phyloP scores from a whole-genome alignment of 148 eudicot genomes.

The Nepenthes gracilis region DNA sequence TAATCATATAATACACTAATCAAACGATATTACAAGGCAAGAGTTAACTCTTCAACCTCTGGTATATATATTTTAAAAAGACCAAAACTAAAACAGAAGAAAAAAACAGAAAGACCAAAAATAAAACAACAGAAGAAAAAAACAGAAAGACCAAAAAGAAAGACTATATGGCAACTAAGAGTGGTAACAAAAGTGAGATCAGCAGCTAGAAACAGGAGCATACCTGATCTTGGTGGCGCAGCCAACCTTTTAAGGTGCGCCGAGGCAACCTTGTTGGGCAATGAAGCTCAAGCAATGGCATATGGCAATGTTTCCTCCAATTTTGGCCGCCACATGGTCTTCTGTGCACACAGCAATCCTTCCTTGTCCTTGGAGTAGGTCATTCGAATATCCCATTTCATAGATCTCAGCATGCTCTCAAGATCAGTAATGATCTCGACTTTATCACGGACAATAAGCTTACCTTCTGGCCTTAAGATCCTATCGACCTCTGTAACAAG shows the following conservation, averaged over 20 bases:
- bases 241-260: background rate
- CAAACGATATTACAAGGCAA: background rate
- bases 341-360: conserved; percentile 13
- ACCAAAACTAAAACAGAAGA: background rate
- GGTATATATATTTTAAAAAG: background rate
- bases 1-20: background rate
- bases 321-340: conserved; percentile 13
- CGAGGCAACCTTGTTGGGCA: background rate
- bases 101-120: background rate
- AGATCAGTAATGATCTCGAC: conserved; percentile 8
- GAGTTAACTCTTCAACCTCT: background rate
- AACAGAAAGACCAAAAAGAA: background rate
- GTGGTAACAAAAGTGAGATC: background rate
- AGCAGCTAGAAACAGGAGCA: background rate
- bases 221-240: background rate
- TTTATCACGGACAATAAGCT: conserved; percentile 8
- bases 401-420: conserved; percentile 9
- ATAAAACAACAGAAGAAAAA: background rate
- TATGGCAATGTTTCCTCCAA: conserved; percentile 5
- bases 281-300: conserved; percentile 7
- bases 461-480: conserved; percentile 13
- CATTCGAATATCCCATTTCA: conserved; percentile 14
- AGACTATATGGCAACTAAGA: background rate
- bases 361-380: conserved; percentile 11
- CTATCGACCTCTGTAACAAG: conserved; percentile 11